Evolutionary conservation across 1,139 yeast genomes (phyloP).

Genomic region (Candida tunisiensis): DNA sequence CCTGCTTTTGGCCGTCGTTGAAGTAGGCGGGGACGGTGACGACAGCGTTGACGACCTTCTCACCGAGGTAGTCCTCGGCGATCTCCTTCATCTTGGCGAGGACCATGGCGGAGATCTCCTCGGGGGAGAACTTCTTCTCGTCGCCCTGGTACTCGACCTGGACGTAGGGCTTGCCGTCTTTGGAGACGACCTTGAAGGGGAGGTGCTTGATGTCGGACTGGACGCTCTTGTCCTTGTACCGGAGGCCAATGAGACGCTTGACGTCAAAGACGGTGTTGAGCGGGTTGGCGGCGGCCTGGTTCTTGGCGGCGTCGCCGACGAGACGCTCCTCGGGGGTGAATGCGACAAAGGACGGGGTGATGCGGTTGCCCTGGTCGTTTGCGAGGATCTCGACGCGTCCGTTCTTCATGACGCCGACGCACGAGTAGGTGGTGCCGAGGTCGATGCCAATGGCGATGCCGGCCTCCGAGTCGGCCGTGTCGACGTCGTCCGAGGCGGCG

Average conservation of each 20-base stretch:
- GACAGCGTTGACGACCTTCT: constrained; percentile 83
- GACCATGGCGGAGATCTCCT: constrained; percentile 86
- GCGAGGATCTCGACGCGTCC: constrained; percentile 89
- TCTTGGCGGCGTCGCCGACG: constrained; percentile 91
- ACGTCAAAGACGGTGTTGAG: constrained; percentile 69
- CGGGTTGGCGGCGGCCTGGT: constrained; percentile 77
- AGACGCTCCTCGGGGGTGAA: constrained; percentile 75
- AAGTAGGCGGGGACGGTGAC: constrained; percentile 97
- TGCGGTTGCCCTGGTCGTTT: constrained; percentile 92
- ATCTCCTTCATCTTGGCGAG: constrained; percentile 84
- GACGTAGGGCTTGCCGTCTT: constrained; percentile 68
- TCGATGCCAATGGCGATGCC: constrained; percentile 74
- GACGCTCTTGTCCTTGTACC: constrained; percentile 56
- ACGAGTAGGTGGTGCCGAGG: constrained; percentile 82
- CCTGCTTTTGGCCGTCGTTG: constrained; percentile 98
- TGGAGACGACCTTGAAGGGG: constrained; percentile 54
- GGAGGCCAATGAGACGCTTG: constrained; percentile 74
- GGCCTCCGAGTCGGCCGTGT: constrained; percentile 31
- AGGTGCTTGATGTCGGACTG: constrained; percentile 72
- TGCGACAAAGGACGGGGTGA: constrained; percentile 83
- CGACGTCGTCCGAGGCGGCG: constrained; percentile 26
- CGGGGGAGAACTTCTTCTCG: constrained; percentile 63
- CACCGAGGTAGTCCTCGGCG: constrained; percentile 84
- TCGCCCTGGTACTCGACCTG: constrained; percentile 54
- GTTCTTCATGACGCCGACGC: constrained; percentile 87